Evolutionary conservation across 257 asterid genomes (phyloP), one percentile per base, ranked within the genome.

Genomic region (Capsicum pubescens): DNA sequence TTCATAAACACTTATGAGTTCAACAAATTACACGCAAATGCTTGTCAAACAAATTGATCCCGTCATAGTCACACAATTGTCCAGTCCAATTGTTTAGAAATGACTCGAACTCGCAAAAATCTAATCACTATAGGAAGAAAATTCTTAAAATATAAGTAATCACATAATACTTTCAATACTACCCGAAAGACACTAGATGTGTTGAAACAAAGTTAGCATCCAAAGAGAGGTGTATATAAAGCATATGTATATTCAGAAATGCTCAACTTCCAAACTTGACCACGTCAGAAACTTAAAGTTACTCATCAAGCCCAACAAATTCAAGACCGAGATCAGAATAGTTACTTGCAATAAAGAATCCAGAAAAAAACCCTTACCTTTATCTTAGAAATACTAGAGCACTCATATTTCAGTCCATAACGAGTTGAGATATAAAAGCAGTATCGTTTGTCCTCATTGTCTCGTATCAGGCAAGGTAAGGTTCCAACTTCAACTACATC

Each of bases 391-490:
- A 87, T 80, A 86, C 97, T 94, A 13, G 98, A 89, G 93, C 99
- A 96, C 87, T 96, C 98, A 70, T 96, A 96, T 19, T 94, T 92
- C 92, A 96, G 89, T 71, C 99, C 99, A 12, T 92, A 96, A 50
- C 91, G 89, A 80, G 98, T 96, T 90, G 94, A 87, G 87, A 96
- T 91, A 83, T 85, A 93, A 88, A 96, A 94, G 89, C 95, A 93
- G 87, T 92, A 87, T 83, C 93, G 92, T 48, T 90, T 87, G 89
- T 88, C 98, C 68, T 87, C 95, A 66, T 92, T 93, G 80, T 94
- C 98, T 42, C 92, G 92, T 55, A 83, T 84, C 83, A 91, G 83
- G 85, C 89, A 87, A 69, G 98, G 98, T 79, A 92, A 94, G 17
- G 87, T 86, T 39, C 97, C 97, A 64, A 94, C 95, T 88, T 92